phyloP scores from a whole-genome alignment of 2,329 filamentous ascomycete species.

The Hymenoscyphus albidus region DNA sequence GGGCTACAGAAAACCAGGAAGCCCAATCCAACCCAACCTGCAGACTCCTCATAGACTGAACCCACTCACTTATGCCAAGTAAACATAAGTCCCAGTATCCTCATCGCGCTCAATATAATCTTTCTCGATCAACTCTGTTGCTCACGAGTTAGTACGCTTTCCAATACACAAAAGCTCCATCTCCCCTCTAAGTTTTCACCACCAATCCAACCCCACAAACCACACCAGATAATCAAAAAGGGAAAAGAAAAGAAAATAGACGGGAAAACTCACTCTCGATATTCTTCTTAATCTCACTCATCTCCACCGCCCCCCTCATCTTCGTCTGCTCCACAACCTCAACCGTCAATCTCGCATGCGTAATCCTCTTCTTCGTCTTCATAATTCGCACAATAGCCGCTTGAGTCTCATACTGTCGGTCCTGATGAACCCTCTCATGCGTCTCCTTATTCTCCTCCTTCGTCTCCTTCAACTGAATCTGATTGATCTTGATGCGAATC shows the following conservation, averaged over 20 bases:
- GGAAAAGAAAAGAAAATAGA: constrained; percentile 3
- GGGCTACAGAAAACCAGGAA: neutral
- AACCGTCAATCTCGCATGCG: constrained; percentile 79
- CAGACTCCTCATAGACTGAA: neutral
- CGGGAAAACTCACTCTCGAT: constrained; percentile 70
- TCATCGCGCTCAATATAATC: constrained; percentile 82
- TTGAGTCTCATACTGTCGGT: constrained; percentile 93
- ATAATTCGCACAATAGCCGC: constrained; percentile 95
- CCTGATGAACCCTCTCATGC: constrained; percentile 82
- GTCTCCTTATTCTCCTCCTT: constrained; percentile 92
- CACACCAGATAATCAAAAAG: neutral
- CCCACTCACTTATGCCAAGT: constrained; percentile 53
- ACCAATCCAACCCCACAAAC: neutral
- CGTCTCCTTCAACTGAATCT: constrained; percentile 95
- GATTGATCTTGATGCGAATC: constrained; percentile 95
- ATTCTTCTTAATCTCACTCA: constrained; percentile 89
- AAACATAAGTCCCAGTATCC: constrained; percentile 57
- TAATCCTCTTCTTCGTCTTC: constrained; percentile 87
- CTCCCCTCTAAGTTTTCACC: neutral
- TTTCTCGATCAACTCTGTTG: constrained; percentile 72
- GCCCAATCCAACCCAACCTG: neutral
- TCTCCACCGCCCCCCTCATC: constrained; percentile 79
- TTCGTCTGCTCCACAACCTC: constrained; percentile 92
- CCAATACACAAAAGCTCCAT: neutral
- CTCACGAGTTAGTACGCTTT: constrained; percentile 29